phyloP scores from a whole-genome alignment of 1,284 basidiomycete genomes.

The Sphaerobolus stellatus region DNA sequence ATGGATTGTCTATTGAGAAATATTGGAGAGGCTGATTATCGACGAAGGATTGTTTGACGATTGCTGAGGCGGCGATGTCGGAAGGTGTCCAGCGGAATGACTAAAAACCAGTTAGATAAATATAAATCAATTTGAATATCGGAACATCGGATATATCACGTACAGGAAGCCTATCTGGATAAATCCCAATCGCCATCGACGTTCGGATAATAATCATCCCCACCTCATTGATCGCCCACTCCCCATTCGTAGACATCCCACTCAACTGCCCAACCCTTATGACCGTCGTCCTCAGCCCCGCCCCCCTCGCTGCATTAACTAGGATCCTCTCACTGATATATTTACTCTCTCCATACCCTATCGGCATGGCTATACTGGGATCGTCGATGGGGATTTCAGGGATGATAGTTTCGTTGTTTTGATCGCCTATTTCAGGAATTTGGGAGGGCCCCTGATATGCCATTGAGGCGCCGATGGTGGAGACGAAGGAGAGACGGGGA shows the following conservation, averaged over 20 bases:
- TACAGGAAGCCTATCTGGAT: conserved; percentile 31
- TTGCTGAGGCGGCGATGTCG: conserved; percentile 12
- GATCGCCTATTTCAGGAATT: conserved; percentile 1
- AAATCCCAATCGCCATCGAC: conserved; percentile 22
- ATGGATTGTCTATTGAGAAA: background rate
- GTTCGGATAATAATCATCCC: conserved; percentile 35
- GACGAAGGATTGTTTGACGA: background rate
- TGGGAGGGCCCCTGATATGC: conserved; percentile 1
- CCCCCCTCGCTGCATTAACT: conserved; percentile 6
- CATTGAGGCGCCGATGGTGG: conserved; percentile 14
- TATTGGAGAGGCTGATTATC: background rate
- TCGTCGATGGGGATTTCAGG: conserved; percentile 19
- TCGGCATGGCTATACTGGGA: conserved; percentile 17
- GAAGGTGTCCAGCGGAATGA: conserved; percentile 14
- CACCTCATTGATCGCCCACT: conserved; percentile 37
- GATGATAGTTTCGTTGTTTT: conserved; percentile 1
- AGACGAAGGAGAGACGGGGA: conserved; percentile 17
- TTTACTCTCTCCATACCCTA: conserved; percentile 22
- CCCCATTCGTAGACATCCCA: conserved; percentile 34
- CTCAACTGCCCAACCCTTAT: conserved; percentile 39
- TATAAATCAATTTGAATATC: background rate
- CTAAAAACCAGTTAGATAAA: conserved; percentile 6
- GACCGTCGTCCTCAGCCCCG: conserved; percentile 21
- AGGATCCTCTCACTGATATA: conserved; percentile 21
- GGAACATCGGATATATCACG: conserved; percentile 32